A percentile compares a stretch with the other conserved stretches of the same genome.
Evolutionary conservation across 2,329 filamentous ascomycete genomes (phyloP).

Genomic region (Falciphora oryzae): DNA sequence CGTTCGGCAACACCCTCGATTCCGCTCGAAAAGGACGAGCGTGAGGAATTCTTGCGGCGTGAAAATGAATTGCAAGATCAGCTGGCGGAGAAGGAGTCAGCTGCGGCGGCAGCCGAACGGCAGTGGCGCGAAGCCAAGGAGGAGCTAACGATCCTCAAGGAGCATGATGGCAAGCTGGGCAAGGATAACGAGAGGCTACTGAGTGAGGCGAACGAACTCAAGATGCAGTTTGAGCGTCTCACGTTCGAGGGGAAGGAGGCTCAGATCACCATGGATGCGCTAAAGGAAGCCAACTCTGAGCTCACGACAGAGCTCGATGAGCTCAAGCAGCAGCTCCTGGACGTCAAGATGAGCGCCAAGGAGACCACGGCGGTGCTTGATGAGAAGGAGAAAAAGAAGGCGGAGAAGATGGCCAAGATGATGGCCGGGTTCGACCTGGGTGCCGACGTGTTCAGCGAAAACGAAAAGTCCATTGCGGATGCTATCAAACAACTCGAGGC

Average conservation of each 20-base stretch:
- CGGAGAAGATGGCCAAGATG: conserved; percentile 99
- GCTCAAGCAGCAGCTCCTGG: conserved; percentile 89
- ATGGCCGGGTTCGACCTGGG: conserved; percentile 98
- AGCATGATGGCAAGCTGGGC: conserved; percentile 73
- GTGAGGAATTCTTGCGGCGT: conserved; percentile 88
- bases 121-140: conserved; percentile 77
- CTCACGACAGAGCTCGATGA: conserved; percentile 89
- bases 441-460: conserved; percentile 87
- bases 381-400: conserved; percentile 98
- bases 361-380: conserved; percentile 85
- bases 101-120: conserved; percentile 73
- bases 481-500: conserved; percentile 79
- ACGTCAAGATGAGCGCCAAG: conserved; percentile 94
- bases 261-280: conserved; percentile 92
- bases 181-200: conserved; percentile 88
- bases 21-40: conserved; percentile 89
- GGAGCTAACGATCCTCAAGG: conserved; percentile 78
- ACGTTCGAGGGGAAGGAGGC: conserved; percentile 96
- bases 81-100: conserved; percentile 84
- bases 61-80: conserved; percentile 98
- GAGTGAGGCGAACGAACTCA: conserved; percentile 83
- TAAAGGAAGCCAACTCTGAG: conserved; percentile 94
- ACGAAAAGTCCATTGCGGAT: conserved; percentile 77
- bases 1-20: conserved; percentile 82
- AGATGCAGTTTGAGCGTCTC: conserved; percentile 94